These are phyloP conservation scores for Hsuehochloa calcarea DNA, from an alignment of 176 grass and related monocot species.

Conservation along the genomic window DNA sequence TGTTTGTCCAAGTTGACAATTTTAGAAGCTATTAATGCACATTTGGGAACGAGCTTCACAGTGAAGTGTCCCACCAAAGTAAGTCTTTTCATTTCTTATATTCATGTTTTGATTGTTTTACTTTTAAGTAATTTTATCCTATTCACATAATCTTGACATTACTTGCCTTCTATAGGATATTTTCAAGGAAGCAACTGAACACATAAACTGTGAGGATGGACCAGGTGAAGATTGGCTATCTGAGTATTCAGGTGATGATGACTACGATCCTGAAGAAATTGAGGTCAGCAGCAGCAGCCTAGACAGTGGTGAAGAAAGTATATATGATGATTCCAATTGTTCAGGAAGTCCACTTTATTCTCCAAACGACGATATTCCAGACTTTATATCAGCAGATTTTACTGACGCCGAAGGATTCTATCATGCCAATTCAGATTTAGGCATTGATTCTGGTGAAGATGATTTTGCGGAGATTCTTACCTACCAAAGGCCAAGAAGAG, in stretches of 20 bases:
- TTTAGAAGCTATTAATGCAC: constrained; percentile 91
- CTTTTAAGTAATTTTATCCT: not conserved
- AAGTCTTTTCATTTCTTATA: constrained; percentile 31
- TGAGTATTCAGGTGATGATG: constrained; percentile 97
- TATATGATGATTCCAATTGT: constrained; percentile 58
- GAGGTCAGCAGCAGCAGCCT: constrained; percentile 47
- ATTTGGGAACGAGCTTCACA: constrained; percentile 74
- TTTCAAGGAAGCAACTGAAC: constrained; percentile 79
- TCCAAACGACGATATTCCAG: constrained; percentile 60
- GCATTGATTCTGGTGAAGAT: constrained; percentile 51
- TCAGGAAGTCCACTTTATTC: constrained; percentile 64
- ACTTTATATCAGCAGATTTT: constrained; percentile 51
- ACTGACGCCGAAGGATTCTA: constrained; percentile 41
- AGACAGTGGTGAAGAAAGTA: constrained; percentile 47
- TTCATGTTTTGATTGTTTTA: constrained; percentile 31
- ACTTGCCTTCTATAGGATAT: constrained; percentile 62
- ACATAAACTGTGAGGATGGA: constrained; percentile 42
- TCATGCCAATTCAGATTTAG: constrained; percentile 31
- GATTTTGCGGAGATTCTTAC: constrained; percentile 47
- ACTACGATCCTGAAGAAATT: constrained; percentile 82
- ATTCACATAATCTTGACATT: constrained; percentile 5
- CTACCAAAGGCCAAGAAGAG: constrained; percentile 53
- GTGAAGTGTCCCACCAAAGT: constrained; percentile 54
- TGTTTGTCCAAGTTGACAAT: constrained; percentile 71
- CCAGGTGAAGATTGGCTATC: constrained; percentile 77